Base-by-base conservation (phyloP, 495 filamentous ascomycete species). In the Penicillium roqueforti region DNA sequence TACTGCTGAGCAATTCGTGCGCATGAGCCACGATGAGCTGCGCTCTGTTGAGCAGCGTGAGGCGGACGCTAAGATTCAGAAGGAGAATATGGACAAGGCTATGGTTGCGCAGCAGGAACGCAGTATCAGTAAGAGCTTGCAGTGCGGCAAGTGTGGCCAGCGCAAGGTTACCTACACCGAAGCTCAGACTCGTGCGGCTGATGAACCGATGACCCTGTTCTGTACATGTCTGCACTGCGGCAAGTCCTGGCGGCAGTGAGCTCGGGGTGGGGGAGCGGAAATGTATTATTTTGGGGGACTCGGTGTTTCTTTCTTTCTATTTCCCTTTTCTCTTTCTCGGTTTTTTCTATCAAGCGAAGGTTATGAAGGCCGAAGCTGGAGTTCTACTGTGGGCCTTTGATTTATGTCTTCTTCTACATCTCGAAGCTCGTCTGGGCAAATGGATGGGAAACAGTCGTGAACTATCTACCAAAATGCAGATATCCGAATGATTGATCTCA, bases 81-180 rank as follows among this genome's bases (percentile, higher is more conserved):
- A 90, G 71, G 87, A 95, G 75, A 97, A 97, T 70, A 89, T 97
- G 87, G 89, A 89, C 76, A 87, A 92, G 68, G 87, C 93, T 18
- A 67, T 67, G 64, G 64, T 67, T 25, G 59, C 61, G n/a, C 62
- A 68, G 51, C 84, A 78, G 3, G 87, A 92, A 72, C 88, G 86
- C 75, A 87, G 82, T 64, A 88, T 95, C 72, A 89, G 84, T 67
- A 87, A 87, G 58, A 83, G 82, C 37, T 78, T 97, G 57, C 85
- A 87, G 72, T 98, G 93, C 71, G 82, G 90, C 53, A 88, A 88
- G 73, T 97, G 93, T 68, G 83, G 84, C 37, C 81, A 95, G 79
- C 91, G 88, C 76, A 93, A 89, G 77, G 93, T 98, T 63, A 87
- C 84, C 59, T 98, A 98, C 68, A 91, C 82, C 29, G 93, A 97